Percentiles rank a stretch among this genome's conserved stretches.
Conservation (phyloP, 2,329 filamentous ascomycete species). For the Teratosphaeria epicoccoides region DNA sequence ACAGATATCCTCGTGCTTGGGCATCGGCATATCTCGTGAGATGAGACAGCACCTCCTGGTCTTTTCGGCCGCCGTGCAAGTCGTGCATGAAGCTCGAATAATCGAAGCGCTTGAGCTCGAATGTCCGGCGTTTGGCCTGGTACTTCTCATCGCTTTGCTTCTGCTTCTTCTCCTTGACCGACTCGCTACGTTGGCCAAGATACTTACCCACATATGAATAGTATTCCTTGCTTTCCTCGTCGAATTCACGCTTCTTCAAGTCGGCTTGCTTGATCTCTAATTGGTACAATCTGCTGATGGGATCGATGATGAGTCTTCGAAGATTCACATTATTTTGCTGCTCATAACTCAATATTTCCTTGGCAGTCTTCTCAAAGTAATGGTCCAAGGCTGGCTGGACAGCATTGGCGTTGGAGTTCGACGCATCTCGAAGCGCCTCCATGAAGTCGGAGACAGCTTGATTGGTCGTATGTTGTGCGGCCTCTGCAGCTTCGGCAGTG, state of each 20-base stretch:
- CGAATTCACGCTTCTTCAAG: slow-evolving; percentile 92
- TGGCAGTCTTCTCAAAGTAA: slow-evolving; percentile 94
- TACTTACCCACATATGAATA: slow-evolving; percentile 93
- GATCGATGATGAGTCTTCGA: slow-evolving; percentile 90
- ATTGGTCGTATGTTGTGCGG: slow-evolving; percentile 72
- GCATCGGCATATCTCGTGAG: slow-evolving; percentile 88
- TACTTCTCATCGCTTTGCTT: slow-evolving; percentile 94
- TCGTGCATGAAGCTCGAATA: slow-evolving; percentile 99
- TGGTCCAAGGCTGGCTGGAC: slow-evolving; percentile 96
- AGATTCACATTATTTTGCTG: slow-evolving; percentile 72
- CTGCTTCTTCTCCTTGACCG: slow-evolving; percentile 93
- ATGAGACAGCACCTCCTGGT: slow-evolving; percentile 91
- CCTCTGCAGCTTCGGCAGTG: slow-evolving; percentile 78
- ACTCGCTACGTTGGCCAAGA: slow-evolving; percentile 91
- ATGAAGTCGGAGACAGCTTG: slow-evolving; percentile 74
- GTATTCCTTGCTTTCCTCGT: slow-evolving; percentile 97
- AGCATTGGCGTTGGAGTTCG: slow-evolving; percentile 83
- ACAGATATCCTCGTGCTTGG: slow-evolving; percentile 73
- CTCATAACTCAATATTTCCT: slow-evolving; percentile 81
- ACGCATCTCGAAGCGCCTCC: slow-evolving; percentile 75
- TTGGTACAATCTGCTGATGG: slow-evolving; percentile 81
- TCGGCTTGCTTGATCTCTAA: slow-evolving; percentile 97
- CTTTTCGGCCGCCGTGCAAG: slow-evolving; percentile 95
- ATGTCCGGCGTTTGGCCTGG: slow-evolving; percentile 82
- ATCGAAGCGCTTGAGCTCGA: slow-evolving; percentile 95